These are phyloP conservation scores for Trypanosoma mega DNA, from an alignment of 208 protist genomes.

Conservation along the genomic window DNA sequence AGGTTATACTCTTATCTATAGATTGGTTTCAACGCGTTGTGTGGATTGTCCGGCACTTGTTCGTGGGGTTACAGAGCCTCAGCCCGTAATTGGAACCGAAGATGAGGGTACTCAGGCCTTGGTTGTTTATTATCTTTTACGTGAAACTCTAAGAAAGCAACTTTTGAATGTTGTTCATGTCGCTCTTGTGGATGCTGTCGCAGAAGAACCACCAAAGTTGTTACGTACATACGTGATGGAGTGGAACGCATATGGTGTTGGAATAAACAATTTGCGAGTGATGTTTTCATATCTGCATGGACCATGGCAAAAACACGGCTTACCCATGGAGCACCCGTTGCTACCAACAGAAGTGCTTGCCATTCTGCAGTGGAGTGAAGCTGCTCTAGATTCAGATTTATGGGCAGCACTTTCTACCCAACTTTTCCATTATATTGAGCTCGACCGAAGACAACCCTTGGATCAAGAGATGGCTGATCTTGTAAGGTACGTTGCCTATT, in stretches of 20 bases:
- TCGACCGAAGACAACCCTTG: constrained; percentile 32
- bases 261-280: constrained; percentile 60
- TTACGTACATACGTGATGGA: constrained; percentile 52
- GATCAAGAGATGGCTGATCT: constrained; percentile 46
- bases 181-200: constrained; percentile 27
- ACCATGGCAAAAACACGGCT: constrained; percentile 74
- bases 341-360: constrained; percentile 71
- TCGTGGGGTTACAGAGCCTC: constrained; percentile 35
- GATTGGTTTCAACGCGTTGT: constrained; percentile 37
- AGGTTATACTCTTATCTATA: constrained; percentile 28
- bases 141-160: constrained; percentile 70
- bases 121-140: constrained; percentile 77
- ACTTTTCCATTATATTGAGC: constrained; percentile 39
- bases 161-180: constrained; percentile 17
- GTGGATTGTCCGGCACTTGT: constrained; percentile 67
- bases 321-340: constrained; percentile 69
- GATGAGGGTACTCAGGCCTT: constrained; percentile 75
- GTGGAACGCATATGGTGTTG: constrained; percentile 66
- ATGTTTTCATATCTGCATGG: constrained; percentile 84
- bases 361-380: constrained; percentile 56
- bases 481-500: constrained; percentile 63
- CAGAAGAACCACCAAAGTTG: constrained; percentile 23
- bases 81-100: constrained; percentile 48
- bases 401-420: constrained; percentile 36
- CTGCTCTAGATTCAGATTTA: constrained; percentile 34